A percentile compares a stretch with the other conserved stretches of the same genome.
phyloP scores from a whole-genome alignment of 768 basidiomycete species.

The Podaxis sp. region DNA sequence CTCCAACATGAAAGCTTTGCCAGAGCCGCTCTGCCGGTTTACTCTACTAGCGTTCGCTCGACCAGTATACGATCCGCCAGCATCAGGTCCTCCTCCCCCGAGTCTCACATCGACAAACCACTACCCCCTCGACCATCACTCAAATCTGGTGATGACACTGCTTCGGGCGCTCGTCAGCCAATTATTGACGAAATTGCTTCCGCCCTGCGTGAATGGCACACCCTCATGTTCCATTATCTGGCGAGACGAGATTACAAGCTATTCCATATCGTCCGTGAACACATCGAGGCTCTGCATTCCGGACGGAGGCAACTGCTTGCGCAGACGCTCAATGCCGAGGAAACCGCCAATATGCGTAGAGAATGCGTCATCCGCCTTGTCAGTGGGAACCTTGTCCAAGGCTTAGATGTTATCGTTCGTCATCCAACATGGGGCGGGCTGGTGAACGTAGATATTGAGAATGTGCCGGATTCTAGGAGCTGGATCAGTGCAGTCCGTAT shows the following conservation, averaged over 20 bases:
- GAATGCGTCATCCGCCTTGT: constrained; percentile 90
- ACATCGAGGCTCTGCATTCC: constrained; percentile 88
- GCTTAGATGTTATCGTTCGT: constrained; percentile 92
- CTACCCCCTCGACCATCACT: constrained; percentile 90
- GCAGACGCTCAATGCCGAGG: constrained; percentile 83
- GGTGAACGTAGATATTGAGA: constrained; percentile 87
- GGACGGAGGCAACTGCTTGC: constrained; percentile 90
- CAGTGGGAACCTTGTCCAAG: constrained; percentile 87
- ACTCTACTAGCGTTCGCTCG: constrained; percentile 74
- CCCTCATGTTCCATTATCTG: constrained; percentile 88
- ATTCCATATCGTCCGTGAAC: constrained; percentile 82
- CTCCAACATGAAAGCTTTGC: constrained; percentile 75
- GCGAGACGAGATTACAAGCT: constrained; percentile 85
- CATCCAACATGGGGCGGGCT: constrained; percentile 90
- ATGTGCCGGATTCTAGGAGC: constrained; percentile 73
- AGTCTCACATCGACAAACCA: constrained; percentile 65
- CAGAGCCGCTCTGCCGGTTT: constrained; percentile 69
- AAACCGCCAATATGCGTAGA: constrained; percentile 74
- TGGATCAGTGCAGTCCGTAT: constrained; percentile 90
- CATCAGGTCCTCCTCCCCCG: constrained; percentile 68
- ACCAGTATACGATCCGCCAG: constrained; percentile 66
- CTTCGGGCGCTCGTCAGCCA: constrained; percentile 78
- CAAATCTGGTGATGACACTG: constrained; percentile 92
- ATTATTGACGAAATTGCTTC: constrained; percentile 98
- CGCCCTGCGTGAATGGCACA: constrained; percentile 94